Percentiles rank a stretch among this genome's conserved stretches.
These are phyloP conservation scores for Ophiosphaerella narmari DNA, from an alignment of 2,329 filamentous ascomycete genomes.

Conservation along the genomic window DNA sequence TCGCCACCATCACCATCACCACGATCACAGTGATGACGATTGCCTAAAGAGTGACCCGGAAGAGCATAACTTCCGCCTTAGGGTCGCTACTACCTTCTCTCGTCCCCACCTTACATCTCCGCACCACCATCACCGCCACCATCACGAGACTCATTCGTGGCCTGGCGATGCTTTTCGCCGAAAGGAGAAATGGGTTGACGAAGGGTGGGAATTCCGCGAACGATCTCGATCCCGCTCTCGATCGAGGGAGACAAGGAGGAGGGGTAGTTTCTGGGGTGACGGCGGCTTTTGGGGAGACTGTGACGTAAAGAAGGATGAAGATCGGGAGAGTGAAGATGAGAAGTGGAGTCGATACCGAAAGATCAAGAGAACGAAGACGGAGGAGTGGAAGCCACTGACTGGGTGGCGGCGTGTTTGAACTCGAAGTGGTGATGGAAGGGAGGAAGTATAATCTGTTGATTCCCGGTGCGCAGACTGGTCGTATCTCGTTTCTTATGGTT, in stretches of 20 bases:
- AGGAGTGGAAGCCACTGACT: conserved; percentile 38
- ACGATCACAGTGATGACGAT: conserved; percentile 13
- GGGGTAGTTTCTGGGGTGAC: conserved; percentile 18
- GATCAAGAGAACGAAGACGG: conserved; percentile 36
- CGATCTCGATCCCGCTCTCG: conserved; percentile 14
- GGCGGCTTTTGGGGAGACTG: conserved; percentile 10
- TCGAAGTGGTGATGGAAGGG: no score
- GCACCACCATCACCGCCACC: conserved; percentile 1
- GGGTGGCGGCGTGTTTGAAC: conserved; percentile 19
- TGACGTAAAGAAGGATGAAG: conserved; percentile 11
- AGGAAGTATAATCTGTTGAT: background rate
- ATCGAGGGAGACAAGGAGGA: conserved; percentile 6
- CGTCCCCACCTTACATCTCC: conserved; percentile 17
- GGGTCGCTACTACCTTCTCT: conserved; percentile 24
- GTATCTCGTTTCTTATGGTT: no score
- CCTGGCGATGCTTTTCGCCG: conserved; percentile 26
- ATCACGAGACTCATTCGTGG: conserved; percentile 15
- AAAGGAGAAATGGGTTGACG: conserved; percentile 32
- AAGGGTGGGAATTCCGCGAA: conserved; percentile 33
- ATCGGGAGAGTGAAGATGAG: conserved; percentile 23
- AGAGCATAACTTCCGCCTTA: conserved; percentile 29
- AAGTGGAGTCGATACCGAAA: conserved; percentile 26
- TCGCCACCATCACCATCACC: conserved; percentile 13
- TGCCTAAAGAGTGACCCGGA: conserved; percentile 12
- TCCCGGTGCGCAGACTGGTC: no score